phyloP scores from a whole-genome alignment of 257 asterid species.

The Jaltomata sinuosa region DNA sequence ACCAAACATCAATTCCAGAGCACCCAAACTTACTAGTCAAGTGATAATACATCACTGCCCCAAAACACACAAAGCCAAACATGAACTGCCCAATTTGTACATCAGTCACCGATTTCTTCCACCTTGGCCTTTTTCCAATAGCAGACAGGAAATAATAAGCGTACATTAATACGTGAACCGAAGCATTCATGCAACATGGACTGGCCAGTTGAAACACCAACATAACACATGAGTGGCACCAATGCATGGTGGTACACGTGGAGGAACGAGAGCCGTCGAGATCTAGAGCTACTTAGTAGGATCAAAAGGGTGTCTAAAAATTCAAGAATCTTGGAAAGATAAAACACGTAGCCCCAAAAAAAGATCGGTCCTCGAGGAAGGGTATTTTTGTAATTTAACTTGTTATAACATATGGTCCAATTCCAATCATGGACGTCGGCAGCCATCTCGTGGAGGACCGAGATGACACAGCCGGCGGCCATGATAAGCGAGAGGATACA shows the following conservation, averaged over 20 bases:
- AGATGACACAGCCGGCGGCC: slow-evolving; percentile 52
- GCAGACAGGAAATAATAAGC: slow-evolving; percentile 55
- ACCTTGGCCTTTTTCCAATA: slow-evolving; percentile 54
- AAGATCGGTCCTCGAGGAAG: slow-evolving; percentile 48
- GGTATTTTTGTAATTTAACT: slow-evolving; percentile 19
- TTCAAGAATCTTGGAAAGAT: slow-evolving; percentile 65
- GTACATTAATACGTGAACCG: slow-evolving; percentile 82
- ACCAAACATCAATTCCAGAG: slow-evolving; percentile 69
- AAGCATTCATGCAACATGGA: slow-evolving; percentile 68
- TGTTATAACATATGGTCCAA: slow-evolving; percentile 56
- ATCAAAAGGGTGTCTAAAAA: slow-evolving; percentile 62
- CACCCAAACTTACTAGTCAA: slow-evolving; percentile 50
- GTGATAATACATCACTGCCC: slow-evolving; percentile 57
- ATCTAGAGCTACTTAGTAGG: slow-evolving; percentile 32
- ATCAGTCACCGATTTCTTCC: slow-evolving; percentile 77
- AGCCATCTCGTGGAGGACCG: slow-evolving; percentile 53
- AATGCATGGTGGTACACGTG: slow-evolving; percentile 88
- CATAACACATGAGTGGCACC: slow-evolving; percentile 62
- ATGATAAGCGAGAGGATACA: slow-evolving; percentile 60
- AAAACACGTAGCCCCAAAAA: slow-evolving; percentile 79
- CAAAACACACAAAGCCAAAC: slow-evolving; percentile 50
- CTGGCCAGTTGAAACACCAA: slow-evolving; percentile 44
- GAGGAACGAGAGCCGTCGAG: slow-evolving; percentile 63
- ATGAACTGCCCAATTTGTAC: slow-evolving; percentile 67
- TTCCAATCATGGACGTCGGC: slow-evolving; percentile 27